These are phyloP conservation scores for Prinsepia uniflora DNA, from an alignment of 306 rosid species.

Conservation along the genomic window DNA sequence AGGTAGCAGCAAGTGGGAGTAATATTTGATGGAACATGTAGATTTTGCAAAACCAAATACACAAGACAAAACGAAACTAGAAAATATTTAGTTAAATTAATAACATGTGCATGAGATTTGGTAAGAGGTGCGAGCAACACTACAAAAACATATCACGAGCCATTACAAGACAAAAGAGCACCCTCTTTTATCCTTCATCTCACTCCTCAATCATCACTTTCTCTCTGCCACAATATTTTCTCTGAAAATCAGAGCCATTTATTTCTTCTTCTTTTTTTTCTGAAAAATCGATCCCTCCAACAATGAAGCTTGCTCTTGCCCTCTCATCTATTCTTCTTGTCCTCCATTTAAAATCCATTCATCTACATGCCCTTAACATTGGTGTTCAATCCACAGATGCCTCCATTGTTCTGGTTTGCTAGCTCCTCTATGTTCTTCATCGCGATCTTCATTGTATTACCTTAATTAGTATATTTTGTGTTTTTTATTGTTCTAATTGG, in stretches of 20 bases:
- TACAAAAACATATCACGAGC: constrained; percentile 33
- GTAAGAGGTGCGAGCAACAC: constrained; percentile 8
- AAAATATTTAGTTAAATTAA: neutral
- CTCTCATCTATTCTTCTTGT: constrained; percentile 4
- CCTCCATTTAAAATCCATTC: constrained; percentile 10
- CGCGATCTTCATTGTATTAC: constrained; percentile 2
- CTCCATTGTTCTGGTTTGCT: constrained; percentile 49
- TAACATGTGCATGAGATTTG: neutral
- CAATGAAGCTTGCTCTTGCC: constrained; percentile 31
- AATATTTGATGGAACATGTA: too few relatives aligned
- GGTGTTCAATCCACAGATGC: constrained; percentile 64
- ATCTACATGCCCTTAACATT: constrained; percentile 55
- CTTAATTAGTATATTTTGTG: neutral
- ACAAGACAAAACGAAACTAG: neutral
- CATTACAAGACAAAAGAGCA: constrained; percentile 24
- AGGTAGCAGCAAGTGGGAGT: too few relatives aligned
- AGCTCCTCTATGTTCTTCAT: constrained; percentile 1
- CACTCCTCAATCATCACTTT: neutral
- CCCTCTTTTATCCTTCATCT: neutral
- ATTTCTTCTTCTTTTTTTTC: neutral
- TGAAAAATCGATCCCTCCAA: constrained; percentile 28
- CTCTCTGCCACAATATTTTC: constrained; percentile 3
- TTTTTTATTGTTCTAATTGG: neutral
- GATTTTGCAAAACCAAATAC: neutral
- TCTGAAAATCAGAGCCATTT: constrained; percentile 23